Percentiles rank a stretch among this genome's conserved stretches.
Conservation (phyloP, 176 grass and related monocot species). For the Leersia perrieri region DNA sequence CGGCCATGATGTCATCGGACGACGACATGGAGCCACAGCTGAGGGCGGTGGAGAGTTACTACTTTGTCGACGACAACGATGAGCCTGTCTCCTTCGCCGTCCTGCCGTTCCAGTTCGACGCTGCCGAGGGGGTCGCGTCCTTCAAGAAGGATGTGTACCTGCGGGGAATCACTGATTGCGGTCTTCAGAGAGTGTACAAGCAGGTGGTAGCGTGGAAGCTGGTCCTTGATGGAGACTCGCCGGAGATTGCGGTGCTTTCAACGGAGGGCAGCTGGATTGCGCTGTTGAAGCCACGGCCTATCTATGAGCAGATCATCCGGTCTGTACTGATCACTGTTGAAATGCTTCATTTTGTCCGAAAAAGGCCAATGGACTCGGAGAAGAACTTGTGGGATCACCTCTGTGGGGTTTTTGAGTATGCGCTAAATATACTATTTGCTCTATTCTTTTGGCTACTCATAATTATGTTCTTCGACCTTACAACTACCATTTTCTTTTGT, state of each 20-base stretch:
- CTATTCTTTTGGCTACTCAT: not conserved
- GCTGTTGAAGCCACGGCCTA: slow-evolving; percentile 48
- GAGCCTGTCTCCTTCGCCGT: slow-evolving; percentile 37
- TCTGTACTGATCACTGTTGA: slow-evolving; percentile 52
- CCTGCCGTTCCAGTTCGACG: slow-evolving; percentile 34
- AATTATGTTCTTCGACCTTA: not conserved
- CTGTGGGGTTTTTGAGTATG: slow-evolving; percentile 38
- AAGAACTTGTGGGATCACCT: slow-evolving; percentile 63
- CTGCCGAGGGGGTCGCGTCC: not conserved
- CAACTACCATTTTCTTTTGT: slow-evolving; percentile 11
- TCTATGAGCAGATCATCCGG: slow-evolving; percentile 47
- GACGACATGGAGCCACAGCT: slow-evolving; percentile 22
- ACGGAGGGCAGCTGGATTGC: slow-evolving; percentile 60
- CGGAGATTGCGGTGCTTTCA: slow-evolving; percentile 39
- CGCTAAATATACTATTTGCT: not conserved
- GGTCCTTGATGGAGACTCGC: slow-evolving; percentile 26
- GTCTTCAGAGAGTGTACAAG: slow-evolving; percentile 54
- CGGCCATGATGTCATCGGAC: slow-evolving; percentile 15
- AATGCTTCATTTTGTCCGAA: slow-evolving; percentile 61
- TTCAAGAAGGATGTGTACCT: slow-evolving; percentile 43
- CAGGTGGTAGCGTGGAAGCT: slow-evolving; percentile 66
- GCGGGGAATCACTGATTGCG: slow-evolving; percentile 24
- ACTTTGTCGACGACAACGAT: slow-evolving; percentile 39
- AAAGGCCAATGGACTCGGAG: slow-evolving; percentile 33
- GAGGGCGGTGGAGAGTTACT: slow-evolving; percentile 33